Percentiles rank a stretch among this genome's conserved stretches.
Conservation (phyloP, 495 filamentous ascomycete genomes). For the Penicillium simplicissimum region DNA sequence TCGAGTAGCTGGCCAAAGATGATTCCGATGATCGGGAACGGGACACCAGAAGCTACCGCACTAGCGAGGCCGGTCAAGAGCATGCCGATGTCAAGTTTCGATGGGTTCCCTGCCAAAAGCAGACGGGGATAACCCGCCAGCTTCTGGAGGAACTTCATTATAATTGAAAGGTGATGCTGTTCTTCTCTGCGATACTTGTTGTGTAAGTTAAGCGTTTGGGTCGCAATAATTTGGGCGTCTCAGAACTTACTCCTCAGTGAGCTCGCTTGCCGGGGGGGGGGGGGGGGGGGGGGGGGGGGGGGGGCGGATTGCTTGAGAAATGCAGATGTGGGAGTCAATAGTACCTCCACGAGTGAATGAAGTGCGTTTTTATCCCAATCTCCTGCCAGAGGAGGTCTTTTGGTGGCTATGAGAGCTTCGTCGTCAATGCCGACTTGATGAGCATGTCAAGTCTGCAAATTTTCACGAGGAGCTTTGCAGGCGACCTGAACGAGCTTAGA, state of each 20-base stretch:
- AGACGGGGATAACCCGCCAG: conserved; percentile 43
- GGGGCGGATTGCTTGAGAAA: neutral
- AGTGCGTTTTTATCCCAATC: neutral
- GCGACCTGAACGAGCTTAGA: neutral
- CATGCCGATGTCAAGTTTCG: conserved; percentile 20
- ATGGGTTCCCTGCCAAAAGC: conserved; percentile 39
- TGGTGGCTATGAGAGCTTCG: neutral
- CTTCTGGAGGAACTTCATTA: conserved; percentile 35
- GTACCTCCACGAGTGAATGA: neutral
- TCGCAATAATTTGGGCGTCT: neutral
- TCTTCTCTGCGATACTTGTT: neutral
- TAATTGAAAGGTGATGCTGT: neutral
- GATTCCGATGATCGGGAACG: conserved; percentile 67
- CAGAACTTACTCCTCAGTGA: conserved; percentile 2
- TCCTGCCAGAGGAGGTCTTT: neutral
- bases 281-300: too few species aligned
- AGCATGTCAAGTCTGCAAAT: conserved; percentile 3
- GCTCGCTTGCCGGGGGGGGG: neutral
- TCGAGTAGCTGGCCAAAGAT: conserved; percentile 69
- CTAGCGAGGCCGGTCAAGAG: conserved; percentile 45
- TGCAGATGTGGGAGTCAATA: neutral
- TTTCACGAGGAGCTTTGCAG: conserved; percentile 2
- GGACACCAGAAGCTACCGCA: conserved; percentile 63
- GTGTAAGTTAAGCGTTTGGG: neutral
- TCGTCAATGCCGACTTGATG: neutral